Percentiles rank a stretch among this genome's conserved stretches.
Evolutionary conservation across 2,329 filamentous ascomycete genomes (phyloP).

Genomic region (Helminthosporium solani): DNA sequence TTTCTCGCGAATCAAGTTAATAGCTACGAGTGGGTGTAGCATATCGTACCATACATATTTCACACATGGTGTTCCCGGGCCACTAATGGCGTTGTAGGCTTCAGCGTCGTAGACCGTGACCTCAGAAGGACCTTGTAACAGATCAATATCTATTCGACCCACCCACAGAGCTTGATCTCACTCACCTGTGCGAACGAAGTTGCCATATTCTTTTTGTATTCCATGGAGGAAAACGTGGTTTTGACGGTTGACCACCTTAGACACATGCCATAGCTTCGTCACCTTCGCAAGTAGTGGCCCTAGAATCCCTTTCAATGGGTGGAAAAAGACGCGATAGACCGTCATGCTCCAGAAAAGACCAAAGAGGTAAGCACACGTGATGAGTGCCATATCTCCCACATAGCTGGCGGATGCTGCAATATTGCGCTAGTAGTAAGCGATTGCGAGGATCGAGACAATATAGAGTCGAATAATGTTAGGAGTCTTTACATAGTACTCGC

Average conservation of each 20-base stretch:
- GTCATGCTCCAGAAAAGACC: constrained; percentile 1
- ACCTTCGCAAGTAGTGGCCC: constrained; percentile 9
- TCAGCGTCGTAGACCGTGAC: background rate
- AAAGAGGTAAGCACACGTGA: background rate
- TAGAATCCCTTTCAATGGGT: constrained; percentile 10
- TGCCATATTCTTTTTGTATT: background rate
- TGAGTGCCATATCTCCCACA: too few relatives aligned
- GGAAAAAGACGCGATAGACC: constrained; percentile 13
- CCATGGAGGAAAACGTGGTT: background rate
- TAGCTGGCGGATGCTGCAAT: too few relatives aligned
- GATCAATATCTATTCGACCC: background rate
- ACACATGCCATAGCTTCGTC: constrained; percentile 2
- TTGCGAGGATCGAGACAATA: too few relatives aligned
- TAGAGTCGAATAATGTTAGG: too few relatives aligned
- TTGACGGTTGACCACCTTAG: background rate
- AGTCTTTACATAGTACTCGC: background rate
- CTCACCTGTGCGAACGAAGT: constrained; percentile 2
- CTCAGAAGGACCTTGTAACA: background rate
- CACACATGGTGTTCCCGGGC: background rate
- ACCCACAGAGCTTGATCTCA: background rate
- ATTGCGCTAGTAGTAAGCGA: too few relatives aligned
- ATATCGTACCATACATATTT: constrained; percentile 1
- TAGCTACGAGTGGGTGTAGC: background rate
- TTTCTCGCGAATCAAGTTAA: background rate
- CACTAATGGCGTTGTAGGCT: background rate